Conservation (phyloP, 2,329 filamentous ascomycete genomes). For the Simplicillium aogashimaense region DNA sequence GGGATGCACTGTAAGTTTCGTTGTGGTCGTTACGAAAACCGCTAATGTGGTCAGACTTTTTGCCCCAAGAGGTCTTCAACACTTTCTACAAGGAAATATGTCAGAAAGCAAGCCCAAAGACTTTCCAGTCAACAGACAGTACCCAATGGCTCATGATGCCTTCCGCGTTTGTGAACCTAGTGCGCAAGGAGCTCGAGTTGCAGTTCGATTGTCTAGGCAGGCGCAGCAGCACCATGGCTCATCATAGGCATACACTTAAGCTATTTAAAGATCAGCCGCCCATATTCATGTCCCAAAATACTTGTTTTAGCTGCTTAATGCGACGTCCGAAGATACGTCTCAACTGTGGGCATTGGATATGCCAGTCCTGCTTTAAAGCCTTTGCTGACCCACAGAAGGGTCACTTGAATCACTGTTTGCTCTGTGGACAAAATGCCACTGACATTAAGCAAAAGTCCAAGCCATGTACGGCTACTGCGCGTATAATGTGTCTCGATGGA, state of each 20-base stretch:
- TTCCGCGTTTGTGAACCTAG: too few species aligned
- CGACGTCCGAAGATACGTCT: conserved; percentile 8
- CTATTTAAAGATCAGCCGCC: too few species aligned
- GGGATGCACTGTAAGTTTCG: conserved; percentile 9
- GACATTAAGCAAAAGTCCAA: conserved; percentile 4
- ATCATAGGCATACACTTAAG: too few species aligned
- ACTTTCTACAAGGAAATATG: not conserved
- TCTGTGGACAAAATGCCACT: conserved; percentile 4
- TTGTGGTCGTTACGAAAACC: not conserved
- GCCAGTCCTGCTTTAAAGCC: conserved; percentile 7
- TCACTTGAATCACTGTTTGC: conserved; percentile 5
- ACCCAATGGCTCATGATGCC: too few species aligned
- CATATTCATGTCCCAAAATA: conserved; percentile 4
- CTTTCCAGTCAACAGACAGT: too few species aligned
- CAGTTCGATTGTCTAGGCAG: too few species aligned
- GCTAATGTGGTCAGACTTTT: conserved; percentile 1
- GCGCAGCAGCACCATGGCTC: too few species aligned
- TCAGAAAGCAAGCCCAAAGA: not conserved
- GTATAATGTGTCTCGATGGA: conserved; percentile 9
- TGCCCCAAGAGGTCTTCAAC: not conserved
- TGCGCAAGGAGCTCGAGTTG: too few species aligned
- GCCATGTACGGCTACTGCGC: conserved; percentile 7
- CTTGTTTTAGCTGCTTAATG: conserved; percentile 8
- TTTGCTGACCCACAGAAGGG: conserved; percentile 3
- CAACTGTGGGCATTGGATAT: conserved; percentile 9